Percentiles rank a stretch among this genome's conserved stretches.
Conservation (phyloP, 495 filamentous ascomycete species). For the Podospora pseudoanserina region DNA sequence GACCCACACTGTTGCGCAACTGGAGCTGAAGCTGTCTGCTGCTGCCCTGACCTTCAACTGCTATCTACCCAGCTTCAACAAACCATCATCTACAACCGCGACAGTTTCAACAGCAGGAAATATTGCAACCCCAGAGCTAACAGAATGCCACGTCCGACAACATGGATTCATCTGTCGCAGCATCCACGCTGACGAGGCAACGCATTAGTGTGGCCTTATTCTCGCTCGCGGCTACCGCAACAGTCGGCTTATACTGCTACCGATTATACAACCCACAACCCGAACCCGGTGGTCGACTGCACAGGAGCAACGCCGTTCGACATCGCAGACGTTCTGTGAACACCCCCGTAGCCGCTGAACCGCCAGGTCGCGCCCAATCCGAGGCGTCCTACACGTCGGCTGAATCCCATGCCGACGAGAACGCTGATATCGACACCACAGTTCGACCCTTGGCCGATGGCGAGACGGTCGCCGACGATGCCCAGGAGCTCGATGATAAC, state of each 20-base stretch:
- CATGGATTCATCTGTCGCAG: slow-evolving; percentile 37
- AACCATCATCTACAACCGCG: background rate
- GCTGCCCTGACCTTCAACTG: background rate
- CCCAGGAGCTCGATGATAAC: slow-evolving; percentile 54
- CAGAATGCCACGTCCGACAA: slow-evolving; percentile 24
- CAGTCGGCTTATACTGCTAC: slow-evolving; percentile 42
- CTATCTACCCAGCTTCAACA: background rate
- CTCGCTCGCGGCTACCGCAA: slow-evolving; percentile 35
- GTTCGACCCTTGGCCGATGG: slow-evolving; percentile 45
- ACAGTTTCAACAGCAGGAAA: background rate
- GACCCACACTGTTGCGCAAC: background rate
- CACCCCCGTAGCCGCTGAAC: slow-evolving; percentile 18
- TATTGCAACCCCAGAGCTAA: slow-evolving; percentile 3
- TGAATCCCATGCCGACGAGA: slow-evolving; percentile 43
- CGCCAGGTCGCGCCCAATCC: slow-evolving; percentile 22
- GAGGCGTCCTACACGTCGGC: slow-evolving; percentile 34
- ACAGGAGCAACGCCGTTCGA: slow-evolving; percentile 58
- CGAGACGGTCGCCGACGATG: slow-evolving; percentile 57
- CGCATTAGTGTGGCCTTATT: slow-evolving; percentile 38
- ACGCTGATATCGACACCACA: slow-evolving; percentile 32
- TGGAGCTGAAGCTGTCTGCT: no score
- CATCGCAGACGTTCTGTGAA: slow-evolving; percentile 39
- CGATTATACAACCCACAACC: slow-evolving; percentile 27
- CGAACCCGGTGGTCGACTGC: slow-evolving; percentile 39
- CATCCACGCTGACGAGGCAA: slow-evolving; percentile 44